Evolutionary conservation across 129 eudicot genomes (phyloP).

Genomic region (Scalesia atractyloides): DNA sequence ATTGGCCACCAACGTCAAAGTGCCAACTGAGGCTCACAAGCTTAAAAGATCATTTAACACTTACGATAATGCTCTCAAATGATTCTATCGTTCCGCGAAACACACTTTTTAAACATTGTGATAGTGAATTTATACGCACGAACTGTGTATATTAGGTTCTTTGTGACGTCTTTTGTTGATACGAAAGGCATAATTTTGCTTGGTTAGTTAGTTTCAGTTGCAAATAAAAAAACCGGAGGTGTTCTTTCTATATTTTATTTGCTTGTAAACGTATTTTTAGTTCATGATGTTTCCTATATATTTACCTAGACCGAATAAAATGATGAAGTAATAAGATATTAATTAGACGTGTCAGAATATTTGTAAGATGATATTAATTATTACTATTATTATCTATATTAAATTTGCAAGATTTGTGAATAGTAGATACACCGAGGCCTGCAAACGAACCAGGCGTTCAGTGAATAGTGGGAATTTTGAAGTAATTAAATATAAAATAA

Average conservation of each 20-base stretch:
- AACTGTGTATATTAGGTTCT: conserved; percentile 28
- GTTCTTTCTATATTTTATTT: not conserved
- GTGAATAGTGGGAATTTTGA: no score
- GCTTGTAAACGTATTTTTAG: not conserved
- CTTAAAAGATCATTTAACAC: no score
- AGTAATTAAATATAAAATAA: no score
- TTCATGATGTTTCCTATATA: not conserved
- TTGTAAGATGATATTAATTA: no score
- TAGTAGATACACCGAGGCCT: no score
- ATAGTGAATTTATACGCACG: conserved; percentile 22
- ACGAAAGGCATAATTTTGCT: conserved; percentile 16
- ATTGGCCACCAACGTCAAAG: no score
- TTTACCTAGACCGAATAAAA: not conserved
- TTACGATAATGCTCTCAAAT: no score
- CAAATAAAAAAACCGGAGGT: conserved; percentile 24
- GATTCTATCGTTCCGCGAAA: no score
- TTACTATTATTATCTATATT: no score
- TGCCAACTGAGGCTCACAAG: no score
- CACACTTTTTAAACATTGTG: not conserved
- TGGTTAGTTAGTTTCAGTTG: conserved; percentile 24
- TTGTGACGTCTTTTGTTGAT: conserved; percentile 9
- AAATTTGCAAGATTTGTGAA: no score
- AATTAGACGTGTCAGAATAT: not conserved
- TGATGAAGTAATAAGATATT: not conserved
- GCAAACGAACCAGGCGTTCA: no score